A percentile compares a stretch with the other conserved stretches of the same genome.
Conservation (phyloP, 169 alveolate species). For the Eimeria sp. region DNA sequence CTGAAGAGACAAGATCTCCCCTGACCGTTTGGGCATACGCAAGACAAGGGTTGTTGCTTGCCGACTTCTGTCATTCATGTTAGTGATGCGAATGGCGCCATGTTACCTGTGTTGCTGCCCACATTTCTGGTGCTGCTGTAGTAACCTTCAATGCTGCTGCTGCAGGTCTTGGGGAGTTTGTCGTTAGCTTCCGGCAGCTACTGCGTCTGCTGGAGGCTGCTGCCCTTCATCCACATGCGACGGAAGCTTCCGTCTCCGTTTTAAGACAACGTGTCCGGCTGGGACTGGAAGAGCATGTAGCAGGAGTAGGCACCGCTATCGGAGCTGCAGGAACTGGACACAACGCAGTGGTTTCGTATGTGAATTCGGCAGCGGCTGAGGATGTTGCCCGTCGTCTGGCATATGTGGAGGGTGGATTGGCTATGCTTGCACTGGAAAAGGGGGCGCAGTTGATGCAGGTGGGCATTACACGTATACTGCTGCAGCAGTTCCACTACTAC, state of each 20-base stretch:
- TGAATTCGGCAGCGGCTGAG: constrained; percentile 1
- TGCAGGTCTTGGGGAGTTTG: neutral
- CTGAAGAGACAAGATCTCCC: neutral
- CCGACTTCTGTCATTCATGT: neutral
- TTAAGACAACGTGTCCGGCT: constrained; percentile 59
- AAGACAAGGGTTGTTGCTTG: neutral
- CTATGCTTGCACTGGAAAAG: constrained; percentile 41
- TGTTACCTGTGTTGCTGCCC: neutral
- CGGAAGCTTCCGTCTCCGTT: constrained; percentile 29
- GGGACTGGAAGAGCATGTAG: constrained; percentile 19
- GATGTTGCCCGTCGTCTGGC: constrained; percentile 30
- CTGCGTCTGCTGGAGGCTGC: constrained; percentile 67
- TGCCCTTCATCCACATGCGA: constrained; percentile 67
- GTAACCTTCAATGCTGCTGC: neutral
- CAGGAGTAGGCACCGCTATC: neutral
- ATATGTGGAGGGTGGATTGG: constrained; percentile 56
- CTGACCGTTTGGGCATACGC: neutral
- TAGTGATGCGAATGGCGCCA: neutral
- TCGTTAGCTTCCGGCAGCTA: constrained; percentile 54
- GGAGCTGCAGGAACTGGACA: neutral
- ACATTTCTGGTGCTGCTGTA: neutral
- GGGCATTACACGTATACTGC: neutral
- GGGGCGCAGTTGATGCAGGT: constrained; percentile 71
- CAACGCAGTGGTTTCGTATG: neutral
- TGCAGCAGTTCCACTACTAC: neutral